Evolutionary conservation across 179 eudicot genomes (phyloP).

Genomic region (Corrigiola litoralis): DNA sequence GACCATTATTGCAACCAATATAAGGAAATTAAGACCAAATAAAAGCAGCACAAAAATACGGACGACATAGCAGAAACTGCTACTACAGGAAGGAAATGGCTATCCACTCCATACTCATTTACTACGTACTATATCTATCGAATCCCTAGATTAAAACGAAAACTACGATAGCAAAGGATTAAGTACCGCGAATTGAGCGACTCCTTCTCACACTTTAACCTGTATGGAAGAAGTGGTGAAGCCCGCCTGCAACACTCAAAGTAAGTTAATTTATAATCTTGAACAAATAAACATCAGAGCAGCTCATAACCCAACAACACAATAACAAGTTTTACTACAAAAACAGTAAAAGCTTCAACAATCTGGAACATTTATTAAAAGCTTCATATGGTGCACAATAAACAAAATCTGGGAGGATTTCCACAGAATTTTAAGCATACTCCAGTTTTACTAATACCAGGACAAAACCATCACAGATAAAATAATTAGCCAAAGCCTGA

Average conservation of each 20-base stretch:
- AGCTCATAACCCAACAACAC: neutral
- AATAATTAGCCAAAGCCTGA: no score
- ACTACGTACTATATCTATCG: neutral
- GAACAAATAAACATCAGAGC: neutral
- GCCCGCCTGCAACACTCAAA: constrained; percentile 53
- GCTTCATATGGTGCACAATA: no score
- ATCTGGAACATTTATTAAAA: no score
- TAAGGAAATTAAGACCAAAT: neutral
- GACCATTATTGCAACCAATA: neutral
- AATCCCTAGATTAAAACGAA: neutral
- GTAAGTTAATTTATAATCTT: neutral
- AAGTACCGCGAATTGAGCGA: constrained; percentile 73
- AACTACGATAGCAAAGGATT: neutral
- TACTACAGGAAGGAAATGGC: no score
- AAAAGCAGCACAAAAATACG: neutral
- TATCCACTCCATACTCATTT: neutral
- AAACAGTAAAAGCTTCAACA: no score
- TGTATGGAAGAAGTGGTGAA: constrained; percentile 48
- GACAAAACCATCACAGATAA: no score
- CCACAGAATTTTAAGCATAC: no score
- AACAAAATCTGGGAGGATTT: no score
- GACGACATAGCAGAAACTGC: no score
- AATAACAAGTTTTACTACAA: neutral
- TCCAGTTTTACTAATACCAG: no score
- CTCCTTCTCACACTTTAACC: constrained; percentile 86